These are phyloP conservation scores for Malassezia slooffiae DNA, from an alignment of 1,284 basidiomycete species.

Conservation along the genomic window DNA sequence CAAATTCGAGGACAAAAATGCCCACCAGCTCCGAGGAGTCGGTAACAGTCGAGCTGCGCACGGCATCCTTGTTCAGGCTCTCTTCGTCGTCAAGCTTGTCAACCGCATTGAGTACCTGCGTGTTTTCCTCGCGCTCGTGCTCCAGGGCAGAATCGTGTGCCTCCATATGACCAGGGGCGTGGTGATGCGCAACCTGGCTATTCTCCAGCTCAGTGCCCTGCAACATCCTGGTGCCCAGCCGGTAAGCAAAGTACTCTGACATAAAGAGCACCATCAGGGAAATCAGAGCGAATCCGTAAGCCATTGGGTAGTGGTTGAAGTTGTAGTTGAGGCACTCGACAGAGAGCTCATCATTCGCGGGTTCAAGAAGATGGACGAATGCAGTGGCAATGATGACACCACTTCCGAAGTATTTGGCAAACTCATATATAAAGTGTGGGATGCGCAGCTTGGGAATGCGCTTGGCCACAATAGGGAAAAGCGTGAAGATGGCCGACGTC, in stretches of 20 bases:
- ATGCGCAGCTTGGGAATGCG: constrained; percentile 49
- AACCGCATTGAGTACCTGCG: background rate
- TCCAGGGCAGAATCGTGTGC: constrained; percentile 11
- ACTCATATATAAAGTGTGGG: constrained; percentile 48
- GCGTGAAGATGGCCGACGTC: constrained; percentile 54
- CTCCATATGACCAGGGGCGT: constrained; percentile 37
- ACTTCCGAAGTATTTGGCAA: constrained; percentile 90
- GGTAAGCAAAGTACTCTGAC: constrained; percentile 39
- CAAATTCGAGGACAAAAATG: constrained; percentile 75
- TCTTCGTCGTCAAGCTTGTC: constrained; percentile 4
- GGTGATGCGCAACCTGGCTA: constrained; percentile 23
- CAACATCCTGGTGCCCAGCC: constrained; percentile 28
- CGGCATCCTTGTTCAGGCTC: background rate
- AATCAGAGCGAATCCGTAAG: constrained; percentile 41
- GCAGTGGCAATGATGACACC: constrained; percentile 61
- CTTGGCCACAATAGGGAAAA: constrained; percentile 69
- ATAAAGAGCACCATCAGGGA: constrained; percentile 37
- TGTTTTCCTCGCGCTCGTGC: background rate
- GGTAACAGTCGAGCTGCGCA: constrained; percentile 30
- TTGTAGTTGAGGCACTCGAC: constrained; percentile 26
- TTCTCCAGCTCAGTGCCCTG: constrained; percentile 24
- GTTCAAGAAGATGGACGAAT: constrained; percentile 48
- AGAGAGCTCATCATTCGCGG: constrained; percentile 31
- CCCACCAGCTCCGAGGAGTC: constrained; percentile 67
- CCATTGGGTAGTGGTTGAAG: constrained; percentile 36